Percentiles rank a stretch among this genome's conserved stretches.
Conservation (phyloP, 2,329 filamentous ascomycete species). For the Lachnellula cervina region DNA sequence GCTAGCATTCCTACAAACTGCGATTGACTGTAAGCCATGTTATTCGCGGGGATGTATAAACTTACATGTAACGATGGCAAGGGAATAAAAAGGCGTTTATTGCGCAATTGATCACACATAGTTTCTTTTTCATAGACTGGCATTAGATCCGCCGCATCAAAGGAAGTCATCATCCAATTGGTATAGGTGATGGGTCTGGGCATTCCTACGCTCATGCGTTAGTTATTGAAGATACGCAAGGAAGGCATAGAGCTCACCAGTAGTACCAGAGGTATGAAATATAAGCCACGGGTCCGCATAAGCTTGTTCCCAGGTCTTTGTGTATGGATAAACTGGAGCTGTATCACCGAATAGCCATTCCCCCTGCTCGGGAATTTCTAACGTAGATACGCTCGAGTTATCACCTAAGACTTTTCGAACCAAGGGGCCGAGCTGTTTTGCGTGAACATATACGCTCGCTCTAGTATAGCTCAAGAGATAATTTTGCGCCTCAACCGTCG, state of each 20-base stretch:
- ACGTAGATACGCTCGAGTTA: neutral
- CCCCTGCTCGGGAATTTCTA: neutral
- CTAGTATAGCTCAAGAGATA: neutral
- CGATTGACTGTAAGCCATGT: neutral
- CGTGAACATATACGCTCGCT: neutral
- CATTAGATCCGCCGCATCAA: neutral
- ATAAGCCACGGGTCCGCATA: constrained; percentile 4
- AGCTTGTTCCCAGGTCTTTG: constrained; percentile 4
- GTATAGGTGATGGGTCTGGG: neutral
- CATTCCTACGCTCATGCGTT: too few species aligned
- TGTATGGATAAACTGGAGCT: neutral
- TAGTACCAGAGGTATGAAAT: constrained; percentile 17
- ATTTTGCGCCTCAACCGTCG: neutral
- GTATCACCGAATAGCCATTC: neutral
- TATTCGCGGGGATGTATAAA: too few species aligned
- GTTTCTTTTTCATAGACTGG: neutral
- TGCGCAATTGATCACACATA: neutral
- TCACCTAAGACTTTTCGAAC: neutral
- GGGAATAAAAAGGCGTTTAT: neutral
- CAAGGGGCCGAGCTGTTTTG: neutral
- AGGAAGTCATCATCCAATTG: neutral
- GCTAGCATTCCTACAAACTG: constrained; percentile 1
- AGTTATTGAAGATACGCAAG: too few species aligned
- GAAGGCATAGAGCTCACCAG: constrained; percentile 10
- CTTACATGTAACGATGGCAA: constrained; percentile 1